Percentiles rank a stretch among this genome's conserved stretches.
Conservation (phyloP, 1,139 yeast genomes). For the Arxiozyma heterogenica region DNA sequence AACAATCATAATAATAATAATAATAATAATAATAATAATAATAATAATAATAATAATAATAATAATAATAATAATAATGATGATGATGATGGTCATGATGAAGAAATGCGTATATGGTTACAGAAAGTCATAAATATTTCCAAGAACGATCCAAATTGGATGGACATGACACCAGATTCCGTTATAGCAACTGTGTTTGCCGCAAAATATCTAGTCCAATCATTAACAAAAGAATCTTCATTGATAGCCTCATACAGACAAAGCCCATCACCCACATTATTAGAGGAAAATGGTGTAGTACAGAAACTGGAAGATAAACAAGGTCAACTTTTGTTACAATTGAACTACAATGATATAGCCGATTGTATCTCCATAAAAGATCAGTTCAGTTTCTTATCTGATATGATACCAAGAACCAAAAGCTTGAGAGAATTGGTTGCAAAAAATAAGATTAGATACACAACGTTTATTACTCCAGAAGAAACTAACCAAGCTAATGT, state of each 20-base stretch:
- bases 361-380: constrained; percentile 60
- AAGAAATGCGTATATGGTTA: constrained; percentile 24
- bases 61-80: constrained; percentile 26
- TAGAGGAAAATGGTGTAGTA: background rate
- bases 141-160: constrained; percentile 78
- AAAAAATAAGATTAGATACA: constrained; percentile 37
- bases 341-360: constrained; percentile 61
- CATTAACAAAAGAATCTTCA: constrained; percentile 70
- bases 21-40: constrained; percentile 5
- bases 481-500: background rate
- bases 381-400: constrained; percentile 55
- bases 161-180: constrained; percentile 67
- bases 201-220: constrained; percentile 74
- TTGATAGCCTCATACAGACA: constrained; percentile 1
- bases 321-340: background rate
- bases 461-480: constrained; percentile 9
- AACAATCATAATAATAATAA: too few relatives aligned
- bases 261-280: background rate
- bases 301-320: background rate
- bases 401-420: constrained; percentile 50
- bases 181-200: constrained; percentile 81
- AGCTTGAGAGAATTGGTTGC: constrained; percentile 42
- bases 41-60: too few relatives aligned
- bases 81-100: constrained; percentile 34
- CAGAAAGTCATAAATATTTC: constrained; percentile 76